Evolutionary conservation across 2,329 filamentous ascomycete species (phyloP).

Genomic region (Clarireedia paspali): DNA sequence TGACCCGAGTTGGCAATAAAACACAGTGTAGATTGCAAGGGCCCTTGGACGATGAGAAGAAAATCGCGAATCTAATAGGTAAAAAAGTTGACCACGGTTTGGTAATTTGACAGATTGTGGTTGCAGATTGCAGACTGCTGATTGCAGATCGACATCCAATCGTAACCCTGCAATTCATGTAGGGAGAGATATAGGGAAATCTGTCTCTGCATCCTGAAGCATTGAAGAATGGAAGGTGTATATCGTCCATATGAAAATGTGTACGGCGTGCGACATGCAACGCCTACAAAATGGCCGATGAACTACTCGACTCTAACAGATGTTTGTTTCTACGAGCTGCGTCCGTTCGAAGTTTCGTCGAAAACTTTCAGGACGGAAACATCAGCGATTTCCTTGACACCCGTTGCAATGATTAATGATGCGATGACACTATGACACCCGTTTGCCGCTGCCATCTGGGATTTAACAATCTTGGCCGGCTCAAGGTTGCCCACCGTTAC

Average conservation of each 20-base stretch:
- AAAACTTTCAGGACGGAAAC: conserved; percentile 1
- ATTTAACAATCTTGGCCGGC: neutral
- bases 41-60: neutral
- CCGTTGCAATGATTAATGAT: conserved; percentile 1
- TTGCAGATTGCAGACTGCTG: neutral
- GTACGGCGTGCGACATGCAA: neutral
- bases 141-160: neutral
- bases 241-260: neutral
- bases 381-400: conserved; percentile 8
- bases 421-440: conserved; percentile 7
- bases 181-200: neutral
- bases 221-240: neutral
- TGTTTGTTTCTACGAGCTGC: neutral
- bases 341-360: conserved; percentile 3
- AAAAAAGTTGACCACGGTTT: neutral
- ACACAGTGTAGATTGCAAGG: neutral
- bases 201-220: neutral
- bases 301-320: neutral
- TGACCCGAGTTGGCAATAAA: too few relatives aligned
- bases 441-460: conserved; percentile 7
- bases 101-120: neutral
- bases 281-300: neutral
- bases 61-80: neutral
- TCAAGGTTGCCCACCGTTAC: neutral
- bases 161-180: neutral